These are phyloP conservation scores for Fusarium paranaense DNA, from an alignment of 2,329 filamentous ascomycete genomes.

Conservation along the genomic window DNA sequence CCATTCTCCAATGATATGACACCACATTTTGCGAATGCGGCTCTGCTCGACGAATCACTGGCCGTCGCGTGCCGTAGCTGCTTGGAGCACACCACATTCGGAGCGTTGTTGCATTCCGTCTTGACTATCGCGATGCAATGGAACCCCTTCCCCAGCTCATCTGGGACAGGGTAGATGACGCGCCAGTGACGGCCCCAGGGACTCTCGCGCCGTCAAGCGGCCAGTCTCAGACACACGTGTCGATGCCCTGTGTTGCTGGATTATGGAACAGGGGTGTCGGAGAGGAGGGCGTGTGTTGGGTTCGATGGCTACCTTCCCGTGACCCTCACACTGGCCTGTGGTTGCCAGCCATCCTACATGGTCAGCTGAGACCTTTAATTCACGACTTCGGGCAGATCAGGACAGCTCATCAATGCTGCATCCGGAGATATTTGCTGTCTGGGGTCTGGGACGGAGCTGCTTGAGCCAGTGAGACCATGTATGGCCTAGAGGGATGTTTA, in stretches of 20 bases:
- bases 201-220: conserved; percentile 21
- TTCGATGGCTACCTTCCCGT: conserved; percentile 21
- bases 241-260: conserved; percentile 21
- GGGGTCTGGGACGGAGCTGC: conserved; percentile 19
- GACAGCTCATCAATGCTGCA: conserved; percentile 43
- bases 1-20: conserved; percentile 40
- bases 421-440: conserved; percentile 28
- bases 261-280: conserved; percentile 23
- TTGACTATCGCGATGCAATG: conserved; percentile 14
- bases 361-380: conserved; percentile 28
- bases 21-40: conserved; percentile 43
- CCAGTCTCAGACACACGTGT: conserved; percentile 38
- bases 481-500: conserved; percentile 9
- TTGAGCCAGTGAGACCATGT: conserved; percentile 21
- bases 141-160: conserved; percentile 22
- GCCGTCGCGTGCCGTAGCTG: background rate
- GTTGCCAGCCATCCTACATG: conserved; percentile 17
- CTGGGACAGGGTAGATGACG: conserved; percentile 22
- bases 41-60: conserved; percentile 34
- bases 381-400: conserved; percentile 24
- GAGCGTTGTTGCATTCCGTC: conserved; percentile 15
- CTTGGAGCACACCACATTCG: conserved; percentile 36
- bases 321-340: conserved; percentile 26
- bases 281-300: conserved; percentile 23
- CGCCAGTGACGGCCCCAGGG: conserved; percentile 34